Evolutionary conservation across 345 rosid species (phyloP).

Genomic region (Erodium maritimum): DNA sequence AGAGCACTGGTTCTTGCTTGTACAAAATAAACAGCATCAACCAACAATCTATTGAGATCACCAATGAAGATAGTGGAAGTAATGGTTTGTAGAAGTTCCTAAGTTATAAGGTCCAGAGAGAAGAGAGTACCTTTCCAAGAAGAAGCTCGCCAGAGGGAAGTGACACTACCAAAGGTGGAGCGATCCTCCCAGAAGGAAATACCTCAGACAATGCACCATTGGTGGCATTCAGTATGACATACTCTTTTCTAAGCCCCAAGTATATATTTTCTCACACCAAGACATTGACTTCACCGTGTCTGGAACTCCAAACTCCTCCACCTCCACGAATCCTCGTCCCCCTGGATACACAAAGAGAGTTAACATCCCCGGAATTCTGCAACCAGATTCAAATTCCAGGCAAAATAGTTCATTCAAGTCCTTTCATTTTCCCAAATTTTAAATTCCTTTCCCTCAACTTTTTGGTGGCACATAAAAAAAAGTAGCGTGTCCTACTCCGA

Average conservation of each 20-base stretch:
- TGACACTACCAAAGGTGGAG: slow-evolving; percentile 79
- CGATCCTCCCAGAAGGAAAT: slow-evolving; percentile 83
- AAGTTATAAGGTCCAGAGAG: neutral
- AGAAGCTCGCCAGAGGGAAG: slow-evolving; percentile 90
- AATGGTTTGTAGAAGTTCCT: too few relatives aligned
- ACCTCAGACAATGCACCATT: slow-evolving; percentile 86
- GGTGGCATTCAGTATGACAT: slow-evolving; percentile 64
- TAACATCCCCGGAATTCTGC: too few relatives aligned
- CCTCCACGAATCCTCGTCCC: slow-evolving; percentile 95
- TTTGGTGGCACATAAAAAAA: too few relatives aligned
- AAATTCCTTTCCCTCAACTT: too few relatives aligned
- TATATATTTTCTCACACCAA: slow-evolving; percentile 95
- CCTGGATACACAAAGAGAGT: slow-evolving; percentile 27
- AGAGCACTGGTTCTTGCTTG: too few relatives aligned
- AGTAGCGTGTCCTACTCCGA: too few relatives aligned
- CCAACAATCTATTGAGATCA: too few relatives aligned
- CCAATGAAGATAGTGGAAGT: too few relatives aligned
- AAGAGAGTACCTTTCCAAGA: slow-evolving; percentile 68
- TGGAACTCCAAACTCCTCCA: slow-evolving; percentile 85
- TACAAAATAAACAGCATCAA: too few relatives aligned
- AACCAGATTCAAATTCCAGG: too few relatives aligned
- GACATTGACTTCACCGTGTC: slow-evolving; percentile 87
- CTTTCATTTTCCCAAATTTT: too few relatives aligned
- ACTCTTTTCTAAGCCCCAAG: slow-evolving; percentile 73
- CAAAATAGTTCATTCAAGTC: too few relatives aligned